phyloP scores from a whole-genome alignment of 768 basidiomycete genomes.

The Termitomyces sp. region DNA sequence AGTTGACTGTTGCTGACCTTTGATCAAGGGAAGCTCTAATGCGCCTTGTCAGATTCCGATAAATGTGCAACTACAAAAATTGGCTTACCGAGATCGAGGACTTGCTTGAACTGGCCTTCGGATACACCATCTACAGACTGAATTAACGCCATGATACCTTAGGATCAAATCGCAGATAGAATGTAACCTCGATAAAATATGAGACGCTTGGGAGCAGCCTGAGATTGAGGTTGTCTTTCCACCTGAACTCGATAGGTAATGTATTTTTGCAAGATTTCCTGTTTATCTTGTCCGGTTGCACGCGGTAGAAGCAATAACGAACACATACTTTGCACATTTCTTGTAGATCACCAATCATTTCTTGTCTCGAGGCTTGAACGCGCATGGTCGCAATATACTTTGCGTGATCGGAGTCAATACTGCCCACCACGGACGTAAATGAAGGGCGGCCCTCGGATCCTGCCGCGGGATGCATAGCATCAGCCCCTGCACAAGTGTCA shows the following conservation, averaged over 20 bases:
- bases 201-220: constrained; percentile 45
- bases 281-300: not conserved
- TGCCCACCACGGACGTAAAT: constrained; percentile 72
- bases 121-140: constrained; percentile 42
- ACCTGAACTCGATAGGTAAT: constrained; percentile 11
- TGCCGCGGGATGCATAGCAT: constrained; percentile 77
- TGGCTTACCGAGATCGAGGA: constrained; percentile 52
- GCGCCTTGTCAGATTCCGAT: not conserved
- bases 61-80: not conserved
- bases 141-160: constrained; percentile 18
- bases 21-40: constrained; percentile 57
- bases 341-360: constrained; percentile 22
- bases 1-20: constrained; percentile 35
- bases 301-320: not conserved
- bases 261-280: constrained; percentile 43
- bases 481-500: constrained; percentile 48
- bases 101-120: constrained; percentile 39
- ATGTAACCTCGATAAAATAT: constrained; percentile 69
- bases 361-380: constrained; percentile 59
- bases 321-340: no score
- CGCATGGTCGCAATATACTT: constrained; percentile 58
- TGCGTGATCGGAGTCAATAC: constrained; percentile 64
- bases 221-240: constrained; percentile 39
- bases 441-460: constrained; percentile 71
- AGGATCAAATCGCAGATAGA: not conserved